Base-by-base conservation (phyloP, 345 rosid species). In the Bruguiera gymnorhiza region DNA sequence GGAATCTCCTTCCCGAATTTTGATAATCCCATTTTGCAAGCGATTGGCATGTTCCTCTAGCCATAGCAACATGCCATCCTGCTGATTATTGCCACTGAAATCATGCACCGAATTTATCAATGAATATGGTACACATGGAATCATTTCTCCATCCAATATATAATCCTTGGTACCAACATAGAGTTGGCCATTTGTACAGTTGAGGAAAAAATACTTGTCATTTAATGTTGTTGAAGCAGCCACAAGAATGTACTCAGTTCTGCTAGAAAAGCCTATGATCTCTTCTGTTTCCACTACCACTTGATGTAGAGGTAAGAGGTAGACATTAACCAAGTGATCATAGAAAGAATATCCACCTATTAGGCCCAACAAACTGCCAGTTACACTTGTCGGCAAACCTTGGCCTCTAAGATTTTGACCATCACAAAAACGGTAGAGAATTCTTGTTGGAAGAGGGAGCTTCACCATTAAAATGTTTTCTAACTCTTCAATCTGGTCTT, bases 51-150 rank as follows among this genome's bases (percentile, higher is more conserved):
- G 99, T 73, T 95, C 97, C 83, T 95, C 98, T 74, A 92, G 74
- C 99, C 99, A 95, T 31, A 92, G 86, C 70, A 95, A 63, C 89
- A 90, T 76, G 6, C 81, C 99, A 66, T 95, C 99, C 72, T 87
- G 96, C 66, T 82, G 84, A 53, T 80, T 79, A 60, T 86, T 83
- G 2, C 76, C 69, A 20, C 57, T 70, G 36, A 54, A 20, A 70
- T 85, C 85, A 71, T 84, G 87, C 65, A 76, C 85, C 19, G 91
- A 83, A 6, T 63, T 73, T 70, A 90, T 69, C 71, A 95, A 77
- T 64, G 82, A 43, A 55, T 70, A 71, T 6, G 98, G 99, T 21
- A 92, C 97, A 76, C 99, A 95, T 6, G 84, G 94, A 76, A 92
- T 78, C 91, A 89, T 83, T 65, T 90, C 90, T 60, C 81, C 84